Percentiles rank a stretch among this genome's conserved stretches.
Conservation (phyloP, 1,284 basidiomycete genomes). For the Chiua sp. region DNA sequence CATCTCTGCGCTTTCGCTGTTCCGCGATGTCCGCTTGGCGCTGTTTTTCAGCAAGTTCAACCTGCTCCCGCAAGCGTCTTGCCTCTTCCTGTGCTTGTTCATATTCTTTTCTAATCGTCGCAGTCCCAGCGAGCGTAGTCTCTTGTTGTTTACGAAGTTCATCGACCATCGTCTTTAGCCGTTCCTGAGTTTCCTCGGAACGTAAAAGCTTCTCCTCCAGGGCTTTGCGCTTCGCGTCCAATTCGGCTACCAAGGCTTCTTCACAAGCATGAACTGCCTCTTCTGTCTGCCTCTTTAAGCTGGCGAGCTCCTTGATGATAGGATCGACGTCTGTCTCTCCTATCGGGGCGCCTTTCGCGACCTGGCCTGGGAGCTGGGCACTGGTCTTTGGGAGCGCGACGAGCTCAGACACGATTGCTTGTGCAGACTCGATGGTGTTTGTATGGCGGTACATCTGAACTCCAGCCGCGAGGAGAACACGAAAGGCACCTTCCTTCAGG, state of each 20-base stretch:
- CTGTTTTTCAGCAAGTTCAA: background rate
- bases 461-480: background rate
- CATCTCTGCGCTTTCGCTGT: background rate
- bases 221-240: background rate
- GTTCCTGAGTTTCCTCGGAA: background rate
- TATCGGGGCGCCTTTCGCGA: background rate
- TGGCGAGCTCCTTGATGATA: background rate
- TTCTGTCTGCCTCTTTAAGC: background rate
- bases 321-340: background rate
- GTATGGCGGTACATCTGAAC: background rate
- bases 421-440: background rate
- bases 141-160: background rate
- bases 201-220: background rate
- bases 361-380: too few relatives aligned
- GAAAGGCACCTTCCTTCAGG: background rate
- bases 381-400: background rate
- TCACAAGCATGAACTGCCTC: background rate
- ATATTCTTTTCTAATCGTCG: background rate
- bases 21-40: too few relatives aligned
- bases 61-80: background rate
- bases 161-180: background rate
- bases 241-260: background rate
- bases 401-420: background rate
- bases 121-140: background rate
- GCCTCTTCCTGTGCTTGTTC: background rate